Percentiles rank a stretch among this genome's conserved stretches.
Conservation (phyloP, 352 stramenopile species). For the Phytophthora crassamura region DNA sequence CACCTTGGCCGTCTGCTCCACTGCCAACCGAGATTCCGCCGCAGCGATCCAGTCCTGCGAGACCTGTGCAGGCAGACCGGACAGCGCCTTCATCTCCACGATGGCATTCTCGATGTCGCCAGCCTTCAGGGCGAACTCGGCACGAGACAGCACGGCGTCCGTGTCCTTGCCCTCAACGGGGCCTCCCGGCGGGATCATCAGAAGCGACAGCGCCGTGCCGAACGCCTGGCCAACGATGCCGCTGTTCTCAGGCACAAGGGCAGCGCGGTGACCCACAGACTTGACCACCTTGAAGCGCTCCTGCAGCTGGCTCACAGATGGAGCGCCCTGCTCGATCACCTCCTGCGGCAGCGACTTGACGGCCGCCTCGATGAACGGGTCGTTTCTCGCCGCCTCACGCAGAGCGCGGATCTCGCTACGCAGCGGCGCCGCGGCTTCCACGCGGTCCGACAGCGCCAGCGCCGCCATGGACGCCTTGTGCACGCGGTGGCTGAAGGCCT, state of each 20-base stretch:
- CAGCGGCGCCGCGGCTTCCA: constrained; percentile 77
- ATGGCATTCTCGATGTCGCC: constrained; percentile 81
- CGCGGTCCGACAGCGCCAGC: constrained; percentile 78
- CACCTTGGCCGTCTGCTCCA: constrained; percentile 86
- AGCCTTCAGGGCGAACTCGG: constrained; percentile 83
- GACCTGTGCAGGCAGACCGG: constrained; percentile 69
- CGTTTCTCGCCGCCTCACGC: constrained; percentile 70
- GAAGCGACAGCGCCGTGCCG: constrained; percentile 66
- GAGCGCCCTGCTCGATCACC: constrained; percentile 70
- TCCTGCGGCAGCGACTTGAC: constrained; percentile 68
- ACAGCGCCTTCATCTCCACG: constrained; percentile 70
- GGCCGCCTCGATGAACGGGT: constrained; percentile 75
- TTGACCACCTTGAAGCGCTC: constrained; percentile 86
- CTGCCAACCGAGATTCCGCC: constrained; percentile 73
- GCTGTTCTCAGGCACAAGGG: constrained; percentile 72
- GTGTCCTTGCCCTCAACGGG: constrained; percentile 77
- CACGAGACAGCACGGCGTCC: constrained; percentile 80
- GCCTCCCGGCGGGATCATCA: constrained; percentile 81
- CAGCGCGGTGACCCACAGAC: constrained; percentile 67
- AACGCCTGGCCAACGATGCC: constrained; percentile 81
- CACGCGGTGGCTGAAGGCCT: constrained; percentile 86
- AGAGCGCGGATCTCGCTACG: constrained; percentile 76
- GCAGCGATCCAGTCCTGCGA: constrained; percentile 81
- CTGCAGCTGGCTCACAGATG: constrained; percentile 81
- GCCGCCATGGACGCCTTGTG: constrained; percentile 86